Percentiles rank a stretch among this genome's conserved stretches.
Conservation (phyloP, 805 yeast species). For the Tetrapisispora phaffii region DNA sequence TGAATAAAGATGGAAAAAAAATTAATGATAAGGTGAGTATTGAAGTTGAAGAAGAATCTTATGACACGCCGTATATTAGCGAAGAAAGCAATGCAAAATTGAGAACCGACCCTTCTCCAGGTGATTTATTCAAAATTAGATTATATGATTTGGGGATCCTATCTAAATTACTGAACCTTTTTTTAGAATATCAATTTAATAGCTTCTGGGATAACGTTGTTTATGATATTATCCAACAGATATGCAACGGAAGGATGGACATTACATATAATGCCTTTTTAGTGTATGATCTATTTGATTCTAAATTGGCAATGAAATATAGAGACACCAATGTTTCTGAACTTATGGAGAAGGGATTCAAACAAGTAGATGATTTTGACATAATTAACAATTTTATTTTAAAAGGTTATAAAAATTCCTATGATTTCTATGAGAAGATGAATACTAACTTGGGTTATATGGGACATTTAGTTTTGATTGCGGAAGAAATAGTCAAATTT, state of each 20-base stretch:
- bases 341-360: not conserved
- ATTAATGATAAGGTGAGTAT: conserved; percentile 4
- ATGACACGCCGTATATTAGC: conserved; percentile 29
- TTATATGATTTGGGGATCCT: conserved; percentile 65
- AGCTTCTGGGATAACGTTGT: conserved; percentile 93
- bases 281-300: conserved; percentile 31
- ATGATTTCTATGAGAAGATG: conserved; percentile 46
- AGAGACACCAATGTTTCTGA: not conserved
- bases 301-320: conserved; percentile 7
- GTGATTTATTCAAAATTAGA: conserved; percentile 76
- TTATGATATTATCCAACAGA: conserved; percentile 89
- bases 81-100: conserved; percentile 32
- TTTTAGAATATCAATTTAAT: conserved; percentile 87
- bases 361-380: conserved; percentile 36
- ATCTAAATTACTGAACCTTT: conserved; percentile 53
- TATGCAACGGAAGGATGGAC: conserved; percentile 76
- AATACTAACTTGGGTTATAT: conserved; percentile 78
- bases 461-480: conserved; percentile 88
- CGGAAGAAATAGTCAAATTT: conserved; percentile 92
- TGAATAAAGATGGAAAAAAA: conserved; percentile 4
- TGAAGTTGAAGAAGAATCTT: conserved; percentile 27
- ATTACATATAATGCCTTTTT: conserved; percentile 74
- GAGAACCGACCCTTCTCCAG: conserved; percentile 59
- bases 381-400: conserved; percentile 47
- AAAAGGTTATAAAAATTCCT: conserved; percentile 50